A percentile compares a stretch with the other conserved stretches of the same genome.
These are phyloP conservation scores for Pseudogymnoascus sp. DNA, from an alignment of 2,329 filamentous ascomycete species.

Conservation along the genomic window DNA sequence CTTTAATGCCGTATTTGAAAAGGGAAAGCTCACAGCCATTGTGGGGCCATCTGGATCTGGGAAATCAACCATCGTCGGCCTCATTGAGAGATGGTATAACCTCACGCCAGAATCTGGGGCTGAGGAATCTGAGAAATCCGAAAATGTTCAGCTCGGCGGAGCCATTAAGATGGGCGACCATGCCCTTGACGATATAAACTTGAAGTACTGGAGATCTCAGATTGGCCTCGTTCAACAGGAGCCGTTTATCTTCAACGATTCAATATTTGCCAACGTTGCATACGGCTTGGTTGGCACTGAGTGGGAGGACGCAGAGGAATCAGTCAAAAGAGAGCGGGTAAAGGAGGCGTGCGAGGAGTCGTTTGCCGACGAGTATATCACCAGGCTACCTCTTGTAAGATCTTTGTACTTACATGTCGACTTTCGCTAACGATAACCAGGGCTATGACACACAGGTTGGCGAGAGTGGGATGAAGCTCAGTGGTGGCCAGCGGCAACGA, in stretches of 20 bases:
- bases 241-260: slow-evolving; percentile 58
- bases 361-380: slow-evolving; percentile 62
- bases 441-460: slow-evolving; percentile 68
- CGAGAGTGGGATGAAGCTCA: slow-evolving; percentile 68
- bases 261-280: slow-evolving; percentile 53
- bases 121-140: slow-evolving; percentile 21
- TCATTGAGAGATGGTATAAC: slow-evolving; percentile 66
- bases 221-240: slow-evolving; percentile 62
- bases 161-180: slow-evolving; percentile 45
- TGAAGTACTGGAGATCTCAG: slow-evolving; percentile 52
- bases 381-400: slow-evolving; percentile 47
- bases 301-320: slow-evolving; percentile 44
- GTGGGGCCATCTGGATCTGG: slow-evolving; percentile 66
- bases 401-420: slow-evolving; percentile 9
- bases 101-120: slow-evolving; percentile 45
- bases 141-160: slow-evolving; percentile 39
- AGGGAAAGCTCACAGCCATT: slow-evolving; percentile 62
- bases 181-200: slow-evolving; percentile 46
- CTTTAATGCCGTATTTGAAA: slow-evolving; percentile 48
- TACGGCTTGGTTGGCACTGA: slow-evolving; percentile 46
- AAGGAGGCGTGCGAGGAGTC: slow-evolving; percentile 56
- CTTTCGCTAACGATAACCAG: slow-evolving; percentile 28
- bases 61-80: slow-evolving; percentile 64
- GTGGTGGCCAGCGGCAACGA: slow-evolving; percentile 78
- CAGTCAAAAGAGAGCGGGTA: slow-evolving; percentile 50